phyloP scores from a whole-genome alignment of 2,329 filamentous ascomycete genomes.

The Cephalotrichum gorgonifer region DNA sequence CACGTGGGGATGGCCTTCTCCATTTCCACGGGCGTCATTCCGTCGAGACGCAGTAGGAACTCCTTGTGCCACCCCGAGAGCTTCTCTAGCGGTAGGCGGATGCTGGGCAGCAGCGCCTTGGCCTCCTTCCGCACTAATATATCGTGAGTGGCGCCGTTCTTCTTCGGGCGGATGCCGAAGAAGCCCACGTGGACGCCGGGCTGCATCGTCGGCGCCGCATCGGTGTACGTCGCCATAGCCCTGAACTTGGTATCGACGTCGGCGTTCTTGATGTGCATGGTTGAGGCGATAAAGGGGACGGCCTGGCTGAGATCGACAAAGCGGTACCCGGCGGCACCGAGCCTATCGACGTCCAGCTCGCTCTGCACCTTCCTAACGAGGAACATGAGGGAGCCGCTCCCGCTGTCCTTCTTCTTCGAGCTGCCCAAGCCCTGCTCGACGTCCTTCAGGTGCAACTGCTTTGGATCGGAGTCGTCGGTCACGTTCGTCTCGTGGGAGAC shows the following conservation, averaged over 20 bases:
- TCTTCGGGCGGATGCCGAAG: slow-evolving; percentile 44
- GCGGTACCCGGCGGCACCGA: slow-evolving; percentile 66
- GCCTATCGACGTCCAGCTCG: slow-evolving; percentile 47
- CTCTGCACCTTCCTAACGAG: slow-evolving; percentile 55
- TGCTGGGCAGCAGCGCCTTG: slow-evolving; percentile 50
- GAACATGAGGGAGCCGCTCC: slow-evolving; percentile 56
- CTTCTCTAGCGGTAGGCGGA: slow-evolving; percentile 38
- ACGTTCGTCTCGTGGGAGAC: not conserved
- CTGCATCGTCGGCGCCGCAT: slow-evolving; percentile 32
- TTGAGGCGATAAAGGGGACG: slow-evolving; percentile 54
- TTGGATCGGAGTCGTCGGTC: not conserved
- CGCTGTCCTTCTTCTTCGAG: not conserved
- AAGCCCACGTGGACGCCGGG: slow-evolving; percentile 43
- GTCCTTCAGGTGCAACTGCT: not conserved
- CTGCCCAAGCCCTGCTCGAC: not conserved
- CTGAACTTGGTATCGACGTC: slow-evolving; percentile 52
- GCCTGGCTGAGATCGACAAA: slow-evolving; percentile 65
- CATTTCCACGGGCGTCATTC: slow-evolving; percentile 27
- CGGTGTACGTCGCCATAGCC: slow-evolving; percentile 52
- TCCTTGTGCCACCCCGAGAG: slow-evolving; percentile 46
- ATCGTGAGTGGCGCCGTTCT: slow-evolving; percentile 48
- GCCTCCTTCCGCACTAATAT: slow-evolving; percentile 47
- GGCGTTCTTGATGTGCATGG: slow-evolving; percentile 60
- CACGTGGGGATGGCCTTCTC: slow-evolving; percentile 25
- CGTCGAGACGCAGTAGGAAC: slow-evolving; percentile 40